Evolutionary conservation across 2,329 filamentous ascomycete species (phyloP).

Genomic region (Colletotrichum gloeosporioides): DNA sequence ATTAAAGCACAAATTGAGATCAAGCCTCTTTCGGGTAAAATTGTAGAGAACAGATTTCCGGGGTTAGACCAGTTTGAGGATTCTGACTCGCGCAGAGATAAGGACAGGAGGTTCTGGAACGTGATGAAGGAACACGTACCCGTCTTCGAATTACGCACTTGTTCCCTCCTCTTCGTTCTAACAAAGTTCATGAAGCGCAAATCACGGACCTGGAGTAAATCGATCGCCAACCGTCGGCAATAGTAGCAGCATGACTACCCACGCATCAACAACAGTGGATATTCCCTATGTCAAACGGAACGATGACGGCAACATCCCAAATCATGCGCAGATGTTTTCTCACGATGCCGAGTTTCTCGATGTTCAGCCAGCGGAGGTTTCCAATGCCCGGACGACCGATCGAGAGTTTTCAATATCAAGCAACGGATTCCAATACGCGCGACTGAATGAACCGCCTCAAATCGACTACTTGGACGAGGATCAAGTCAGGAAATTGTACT

Average conservation of each 20-base stretch:
- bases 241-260: background rate
- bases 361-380: background rate
- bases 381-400: background rate
- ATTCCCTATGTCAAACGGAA: background rate
- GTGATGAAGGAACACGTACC: background rate
- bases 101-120: background rate
- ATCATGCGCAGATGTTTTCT: slow-evolving; percentile 4
- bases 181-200: background rate
- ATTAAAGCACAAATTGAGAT: background rate
- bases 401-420: background rate
- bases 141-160: background rate
- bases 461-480: background rate
- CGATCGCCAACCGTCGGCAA: background rate
- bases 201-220: background rate
- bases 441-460: background rate
- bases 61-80: background rate
- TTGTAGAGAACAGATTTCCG: background rate
- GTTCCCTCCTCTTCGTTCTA: background rate
- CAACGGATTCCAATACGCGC: background rate
- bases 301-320: background rate
- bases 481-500: background rate
- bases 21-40: background rate
- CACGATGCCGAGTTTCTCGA: slow-evolving; percentile 5
- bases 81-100: background rate
- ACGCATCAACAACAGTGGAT: background rate